Evolutionary conservation across 768 basidiomycete species (phyloP).

Genomic region (Xerocomus potaroensis): DNA sequence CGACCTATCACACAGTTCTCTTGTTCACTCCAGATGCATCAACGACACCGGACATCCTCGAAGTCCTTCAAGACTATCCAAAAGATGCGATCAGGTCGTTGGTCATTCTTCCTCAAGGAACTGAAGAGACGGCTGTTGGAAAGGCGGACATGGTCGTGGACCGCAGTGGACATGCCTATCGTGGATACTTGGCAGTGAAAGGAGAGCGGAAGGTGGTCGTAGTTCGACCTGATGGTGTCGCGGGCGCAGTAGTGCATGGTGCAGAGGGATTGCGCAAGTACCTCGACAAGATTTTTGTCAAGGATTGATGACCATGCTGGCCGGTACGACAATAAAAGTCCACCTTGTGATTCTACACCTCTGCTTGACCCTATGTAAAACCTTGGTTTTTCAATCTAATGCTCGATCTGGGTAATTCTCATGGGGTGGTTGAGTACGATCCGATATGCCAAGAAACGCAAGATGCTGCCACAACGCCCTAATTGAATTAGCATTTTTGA

Average conservation of each 20-base stretch:
- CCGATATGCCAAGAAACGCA: too few relatives aligned
- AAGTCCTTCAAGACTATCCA: slow-evolving; percentile 5
- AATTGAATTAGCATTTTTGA: too few relatives aligned
- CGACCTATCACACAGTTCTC: slow-evolving; percentile 20
- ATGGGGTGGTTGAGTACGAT: too few relatives aligned
- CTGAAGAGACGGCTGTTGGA: neutral
- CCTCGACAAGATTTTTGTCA: slow-evolving; percentile 19
- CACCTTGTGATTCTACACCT: too few relatives aligned
- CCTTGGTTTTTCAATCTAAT: too few relatives aligned
- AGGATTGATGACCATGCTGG: too few relatives aligned
- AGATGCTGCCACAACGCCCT: too few relatives aligned
- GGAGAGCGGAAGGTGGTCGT: slow-evolving; percentile 33
- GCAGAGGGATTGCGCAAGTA: slow-evolving; percentile 15
- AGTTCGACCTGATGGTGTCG: slow-evolving; percentile 43
- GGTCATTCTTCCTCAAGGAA: slow-evolving; percentile 12
- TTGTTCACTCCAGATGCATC: slow-evolving; percentile 19
- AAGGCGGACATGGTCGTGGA: slow-evolving; percentile 36
- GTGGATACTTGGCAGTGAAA: slow-evolving; percentile 31
- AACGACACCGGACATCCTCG: slow-evolving; percentile 7
- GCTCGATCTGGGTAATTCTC: too few relatives aligned
- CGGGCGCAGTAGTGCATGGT: slow-evolving; percentile 31
- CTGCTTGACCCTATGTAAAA: too few relatives aligned
- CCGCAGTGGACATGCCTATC: slow-evolving; percentile 35
- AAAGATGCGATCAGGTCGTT: slow-evolving; percentile 1
- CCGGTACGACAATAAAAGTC: too few relatives aligned